Evolutionary conservation across 805 yeast species (phyloP).

Genomic region (Candida tibetensis): DNA sequence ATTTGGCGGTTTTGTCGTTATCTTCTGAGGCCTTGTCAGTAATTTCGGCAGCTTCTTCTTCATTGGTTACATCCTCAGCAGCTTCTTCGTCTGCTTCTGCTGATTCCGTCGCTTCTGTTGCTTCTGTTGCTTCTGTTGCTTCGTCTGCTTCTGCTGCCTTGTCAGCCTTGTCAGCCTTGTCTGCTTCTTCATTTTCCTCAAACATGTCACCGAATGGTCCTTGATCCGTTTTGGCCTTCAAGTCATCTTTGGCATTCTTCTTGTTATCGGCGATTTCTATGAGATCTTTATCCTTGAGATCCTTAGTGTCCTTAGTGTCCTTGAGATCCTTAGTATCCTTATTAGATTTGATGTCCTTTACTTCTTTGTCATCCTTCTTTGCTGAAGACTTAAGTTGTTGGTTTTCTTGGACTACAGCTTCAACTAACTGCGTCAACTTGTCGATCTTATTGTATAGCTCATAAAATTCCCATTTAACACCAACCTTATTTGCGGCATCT

Average conservation of each 20-base stretch:
- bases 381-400: slow-evolving; percentile 24
- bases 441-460: slow-evolving; percentile 54
- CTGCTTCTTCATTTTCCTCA: neutral
- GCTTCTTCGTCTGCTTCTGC: too few species aligned
- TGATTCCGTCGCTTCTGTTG: neutral
- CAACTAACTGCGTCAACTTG: slow-evolving; percentile 39
- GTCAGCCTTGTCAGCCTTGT: neutral
- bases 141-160: neutral
- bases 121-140: neutral
- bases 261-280: too few species aligned
- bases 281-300: too few species aligned
- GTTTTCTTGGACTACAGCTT: slow-evolving; percentile 36
- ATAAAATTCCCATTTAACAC: slow-evolving; percentile 64
- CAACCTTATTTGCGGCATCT: slow-evolving; percentile 48
- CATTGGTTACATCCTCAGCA: too few species aligned
- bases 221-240: neutral
- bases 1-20: too few species aligned
- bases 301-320: too few species aligned
- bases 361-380: too few species aligned
- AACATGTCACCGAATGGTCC: neutral
- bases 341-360: too few species aligned
- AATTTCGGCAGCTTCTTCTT: too few species aligned
- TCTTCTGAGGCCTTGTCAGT: too few species aligned
- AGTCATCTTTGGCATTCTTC: neutral
- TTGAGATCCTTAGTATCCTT: slow-evolving; percentile 14